A percentile compares a stretch with the other conserved stretches of the same genome.
Conservation (phyloP, 345 rosid genomes). For the Linum tenue region DNA sequence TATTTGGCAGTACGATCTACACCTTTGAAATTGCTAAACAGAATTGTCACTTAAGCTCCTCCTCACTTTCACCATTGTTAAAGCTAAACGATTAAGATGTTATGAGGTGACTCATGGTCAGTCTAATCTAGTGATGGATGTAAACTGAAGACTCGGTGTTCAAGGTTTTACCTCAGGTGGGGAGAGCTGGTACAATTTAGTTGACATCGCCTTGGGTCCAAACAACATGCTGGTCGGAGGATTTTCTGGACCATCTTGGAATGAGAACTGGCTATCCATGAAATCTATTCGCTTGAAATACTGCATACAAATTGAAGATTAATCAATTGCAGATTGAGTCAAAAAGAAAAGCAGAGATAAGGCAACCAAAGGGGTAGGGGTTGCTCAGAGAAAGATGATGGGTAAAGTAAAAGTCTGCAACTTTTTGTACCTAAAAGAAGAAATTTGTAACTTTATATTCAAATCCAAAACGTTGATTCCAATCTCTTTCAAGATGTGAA, state of each 20-base stretch:
- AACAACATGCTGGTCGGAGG: conserved; percentile 19
- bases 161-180: conserved; percentile 18
- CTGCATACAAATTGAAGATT: not conserved
- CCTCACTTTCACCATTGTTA: too few species aligned
- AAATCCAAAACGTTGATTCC: too few species aligned
- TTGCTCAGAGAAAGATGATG: not conserved
- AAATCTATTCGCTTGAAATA: not conserved
- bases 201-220: conserved; percentile 15
- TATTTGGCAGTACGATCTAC: too few species aligned
- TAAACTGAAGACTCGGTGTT: not conserved
- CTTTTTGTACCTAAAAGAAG: too few species aligned
- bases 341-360: too few species aligned
- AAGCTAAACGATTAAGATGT: too few species aligned
- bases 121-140: not conserved
- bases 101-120: too few species aligned
- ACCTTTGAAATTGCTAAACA: too few species aligned
- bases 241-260: conserved; percentile 15
- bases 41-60: too few species aligned
- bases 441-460: too few species aligned
- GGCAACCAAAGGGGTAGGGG: not conserved
- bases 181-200: conserved; percentile 19
- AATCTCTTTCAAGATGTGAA: too few species aligned
- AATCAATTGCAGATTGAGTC: not conserved
- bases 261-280: conserved; percentile 14
- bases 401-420: too few species aligned